These are phyloP conservation scores for Davidsoniella eucalypti DNA, from an alignment of 2,329 filamentous ascomycete genomes.

Conservation along the genomic window DNA sequence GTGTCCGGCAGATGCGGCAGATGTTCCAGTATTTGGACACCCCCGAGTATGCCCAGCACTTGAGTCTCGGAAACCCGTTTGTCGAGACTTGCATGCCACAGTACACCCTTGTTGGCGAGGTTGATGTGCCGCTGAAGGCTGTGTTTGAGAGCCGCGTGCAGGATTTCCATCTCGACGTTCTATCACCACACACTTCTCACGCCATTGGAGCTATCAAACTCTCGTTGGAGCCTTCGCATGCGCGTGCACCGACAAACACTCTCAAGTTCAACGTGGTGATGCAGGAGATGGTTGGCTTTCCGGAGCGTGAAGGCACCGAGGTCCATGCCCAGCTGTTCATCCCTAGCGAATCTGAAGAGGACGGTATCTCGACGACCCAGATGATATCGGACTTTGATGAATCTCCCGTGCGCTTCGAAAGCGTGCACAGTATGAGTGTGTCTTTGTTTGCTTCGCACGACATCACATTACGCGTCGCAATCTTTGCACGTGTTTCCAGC, in stretches of 20 bases:
- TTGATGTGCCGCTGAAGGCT: conserved; percentile 76
- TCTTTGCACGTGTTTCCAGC: conserved; percentile 77
- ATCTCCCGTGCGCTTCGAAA: conserved; percentile 82
- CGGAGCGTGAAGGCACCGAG: conserved; percentile 86
- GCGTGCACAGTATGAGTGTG: conserved; percentile 94
- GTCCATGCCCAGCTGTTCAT: conserved; percentile 97
- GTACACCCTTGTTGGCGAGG: conserved; percentile 84
- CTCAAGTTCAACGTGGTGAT: conserved; percentile 98
- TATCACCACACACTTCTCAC: conserved; percentile 82
- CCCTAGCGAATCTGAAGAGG: conserved; percentile 69
- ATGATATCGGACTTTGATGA: conserved; percentile 93
- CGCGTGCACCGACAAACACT: conserved; percentile 77
- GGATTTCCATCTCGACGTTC: conserved; percentile 79
- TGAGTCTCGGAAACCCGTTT: conserved; percentile 86
- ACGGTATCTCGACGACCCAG: conserved; percentile 79
- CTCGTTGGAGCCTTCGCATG: conserved; percentile 83
- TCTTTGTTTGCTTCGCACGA: conserved; percentile 54
- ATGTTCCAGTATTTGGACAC: conserved; percentile 94
- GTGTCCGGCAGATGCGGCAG: conserved; percentile 84
- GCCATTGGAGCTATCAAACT: conserved; percentile 82
- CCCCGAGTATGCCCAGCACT: conserved; percentile 85
- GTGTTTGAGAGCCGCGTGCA: conserved; percentile 92
- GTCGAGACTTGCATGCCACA: conserved; percentile 79
- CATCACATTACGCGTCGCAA: conserved; percentile 65
- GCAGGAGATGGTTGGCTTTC: conserved; percentile 88